Evolutionary conservation across 306 rosid genomes (phyloP), one percentile per base, ranked within the genome.

Genomic region (Pyrus pyrifolia): DNA sequence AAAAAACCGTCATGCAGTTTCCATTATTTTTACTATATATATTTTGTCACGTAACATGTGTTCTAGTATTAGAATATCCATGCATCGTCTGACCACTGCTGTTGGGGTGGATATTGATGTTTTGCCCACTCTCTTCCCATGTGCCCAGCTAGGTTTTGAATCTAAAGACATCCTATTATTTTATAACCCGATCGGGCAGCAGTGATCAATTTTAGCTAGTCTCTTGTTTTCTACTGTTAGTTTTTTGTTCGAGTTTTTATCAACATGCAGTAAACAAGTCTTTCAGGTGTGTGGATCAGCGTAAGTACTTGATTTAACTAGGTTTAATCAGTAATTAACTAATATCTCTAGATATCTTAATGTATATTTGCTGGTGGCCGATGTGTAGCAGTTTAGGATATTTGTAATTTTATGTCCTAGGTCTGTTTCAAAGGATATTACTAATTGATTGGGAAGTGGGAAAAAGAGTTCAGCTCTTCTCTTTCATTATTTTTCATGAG

Each of bases 41-140:
- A 13, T 46, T 46, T 46, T 46, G 18, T 46, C 18, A 13, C 15
- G 18, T 33, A 33, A 33, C 15, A 45, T 3, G 17, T 45, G 17
- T 45, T 46, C 15, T 4, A 46, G 18, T 46, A 25, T 38, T 67
- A 38, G 71, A 67, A 40, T 22, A 67, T 2, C 14, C 52, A 2
- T 40, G 11, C 18, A n/a, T 35, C 12, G 52, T 67, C 40, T 40
- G 52, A 67, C 31, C 27, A 65, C 22, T 33, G 1, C 33, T 8
- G 45, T 65, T 18, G 69, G 8, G 31, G 23, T 64, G 51, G 51
- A 35, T 72, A 31, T 72, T 72, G 66, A 72, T 55, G 52, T 72
- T 72, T 55, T 72, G 57, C 55, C 67, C 76, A 57, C 76, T 22
- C 53, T 72, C 17, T 25, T 55, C 62, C 67, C 76, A 73, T 73